Conservation (phyloP, 2,329 filamentous ascomycete genomes). For the Fusarium sp. region DNA sequence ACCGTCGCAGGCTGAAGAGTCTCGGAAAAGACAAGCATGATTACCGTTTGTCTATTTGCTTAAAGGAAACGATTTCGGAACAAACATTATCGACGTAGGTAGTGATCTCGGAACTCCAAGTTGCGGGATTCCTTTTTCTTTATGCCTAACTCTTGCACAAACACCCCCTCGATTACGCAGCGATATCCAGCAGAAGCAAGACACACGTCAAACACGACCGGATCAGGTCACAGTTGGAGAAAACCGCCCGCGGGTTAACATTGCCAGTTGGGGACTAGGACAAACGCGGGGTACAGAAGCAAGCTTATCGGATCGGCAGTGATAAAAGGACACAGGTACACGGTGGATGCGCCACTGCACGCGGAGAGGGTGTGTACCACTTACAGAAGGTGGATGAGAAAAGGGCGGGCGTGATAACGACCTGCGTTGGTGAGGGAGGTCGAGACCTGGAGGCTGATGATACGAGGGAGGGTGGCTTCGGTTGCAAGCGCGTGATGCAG, state of each 20-base stretch:
- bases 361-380: conserved; percentile 15
- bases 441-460: not conserved
- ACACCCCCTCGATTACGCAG: not conserved
- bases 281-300: conserved; percentile 32
- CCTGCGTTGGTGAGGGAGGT: not conserved
- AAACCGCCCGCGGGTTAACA: conserved; percentile 26
- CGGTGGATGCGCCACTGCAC: not conserved
- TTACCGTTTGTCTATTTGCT: not conserved
- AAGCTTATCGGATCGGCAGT: conserved; percentile 34
- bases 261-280: conserved; percentile 26
- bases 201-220: conserved; percentile 22
- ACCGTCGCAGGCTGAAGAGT: conserved; percentile 10
- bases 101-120: not conserved
- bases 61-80: not conserved
- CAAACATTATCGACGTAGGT: not conserved
- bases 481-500: not conserved
- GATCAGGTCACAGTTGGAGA: conserved; percentile 30
- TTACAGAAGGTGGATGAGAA: not conserved
- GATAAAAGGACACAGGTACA: conserved; percentile 19
- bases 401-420: not conserved
- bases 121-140: conserved; percentile 30
- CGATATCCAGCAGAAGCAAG: no score
- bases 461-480: not conserved
- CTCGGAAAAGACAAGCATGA: conserved; percentile 29
- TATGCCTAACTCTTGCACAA: conserved; percentile 11